phyloP scores from a whole-genome alignment of 768 basidiomycete genomes.

The Suillus luteus region DNA sequence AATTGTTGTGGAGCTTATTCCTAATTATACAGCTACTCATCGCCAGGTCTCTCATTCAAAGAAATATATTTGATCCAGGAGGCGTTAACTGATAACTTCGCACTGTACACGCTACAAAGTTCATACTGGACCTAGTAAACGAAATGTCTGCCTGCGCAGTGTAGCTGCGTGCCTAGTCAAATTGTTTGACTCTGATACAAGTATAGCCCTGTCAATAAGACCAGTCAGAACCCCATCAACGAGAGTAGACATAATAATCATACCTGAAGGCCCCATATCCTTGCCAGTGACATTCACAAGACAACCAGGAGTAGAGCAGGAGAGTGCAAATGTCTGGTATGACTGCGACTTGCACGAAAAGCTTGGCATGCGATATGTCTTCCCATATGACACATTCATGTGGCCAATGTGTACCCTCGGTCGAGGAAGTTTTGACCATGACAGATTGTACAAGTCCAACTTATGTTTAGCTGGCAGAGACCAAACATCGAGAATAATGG shows the following conservation, averaged over 20 bases:
- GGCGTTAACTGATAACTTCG: neutral
- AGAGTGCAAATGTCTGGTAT: slow-evolving; percentile 7
- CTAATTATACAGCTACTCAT: neutral
- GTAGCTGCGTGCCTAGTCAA: neutral
- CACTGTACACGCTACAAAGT: neutral
- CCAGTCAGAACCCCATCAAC: neutral
- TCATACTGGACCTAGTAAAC: neutral
- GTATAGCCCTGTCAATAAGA: neutral
- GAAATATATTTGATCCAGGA: neutral
- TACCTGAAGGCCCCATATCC: neutral
- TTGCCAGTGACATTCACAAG: slow-evolving; percentile 4
- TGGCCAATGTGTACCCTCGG: slow-evolving; percentile 1
- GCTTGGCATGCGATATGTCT: neutral
- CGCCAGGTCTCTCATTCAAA: no score
- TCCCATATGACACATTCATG: neutral
- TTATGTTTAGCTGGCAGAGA: neutral
- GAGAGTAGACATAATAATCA: neutral
- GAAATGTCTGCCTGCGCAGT: neutral
- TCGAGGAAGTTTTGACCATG: slow-evolving; percentile 5
- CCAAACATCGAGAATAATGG: slow-evolving; percentile 8
- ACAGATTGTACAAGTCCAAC: slow-evolving; percentile 1
- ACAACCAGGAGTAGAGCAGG: slow-evolving; percentile 8
- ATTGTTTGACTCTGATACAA: neutral
- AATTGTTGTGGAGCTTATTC: no score
- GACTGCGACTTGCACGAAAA: slow-evolving; percentile 6